Base-by-base conservation (phyloP, 352 stramenopile genomes). In the Phytophthora agathidicida region DNA sequence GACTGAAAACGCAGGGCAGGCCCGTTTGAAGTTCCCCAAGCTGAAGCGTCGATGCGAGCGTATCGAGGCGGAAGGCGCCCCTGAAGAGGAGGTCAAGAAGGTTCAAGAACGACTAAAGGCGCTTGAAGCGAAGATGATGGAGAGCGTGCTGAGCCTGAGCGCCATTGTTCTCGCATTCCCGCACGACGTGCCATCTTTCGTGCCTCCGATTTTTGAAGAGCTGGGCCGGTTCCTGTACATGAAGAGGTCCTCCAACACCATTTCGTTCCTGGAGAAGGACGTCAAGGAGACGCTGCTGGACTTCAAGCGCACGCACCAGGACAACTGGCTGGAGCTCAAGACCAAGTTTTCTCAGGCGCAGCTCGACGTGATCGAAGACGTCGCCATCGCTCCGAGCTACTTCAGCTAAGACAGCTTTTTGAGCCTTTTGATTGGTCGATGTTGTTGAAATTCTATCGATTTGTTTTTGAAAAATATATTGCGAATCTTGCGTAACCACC, bases 251-350 rank as follows among this genome's bases (percentile, higher is more conserved):
- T 83, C 82, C 7, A 71, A 69, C 8, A 76, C 70, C 2, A 71
- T 90, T 13, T 90, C 82, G 43, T 90, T 80, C 54, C 49, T 94
- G 31, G 70, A 84, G 48, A 91, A 90, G 56, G 68, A 64, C 10
- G 84, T 89, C 24, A 91, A 92, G 64, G 78, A 91, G 51, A 90
- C 83, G 33, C 57, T 94, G 55, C 68, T 91, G 44, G 84, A 94
- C 54, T 94, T 94, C 46, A 90, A 90, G 56, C 82, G 84, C 46
- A 89, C 82, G 13, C 84, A 94, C 45, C 84, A 94, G 55, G 84
- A 94, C 68, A 91, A 88, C 60, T 94, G 84, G 84, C 64, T 80
- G 23, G 78, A 92, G 66, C 88, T 74, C 42, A 92, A 91, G 67
- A 43, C 58, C 36, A 71, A 63, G 48, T 88, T 93, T 41, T 77